Conservation (phyloP, 2,329 filamentous ascomycete species). For the Ophiognomonia clavigignenti-juglandacearum region DNA sequence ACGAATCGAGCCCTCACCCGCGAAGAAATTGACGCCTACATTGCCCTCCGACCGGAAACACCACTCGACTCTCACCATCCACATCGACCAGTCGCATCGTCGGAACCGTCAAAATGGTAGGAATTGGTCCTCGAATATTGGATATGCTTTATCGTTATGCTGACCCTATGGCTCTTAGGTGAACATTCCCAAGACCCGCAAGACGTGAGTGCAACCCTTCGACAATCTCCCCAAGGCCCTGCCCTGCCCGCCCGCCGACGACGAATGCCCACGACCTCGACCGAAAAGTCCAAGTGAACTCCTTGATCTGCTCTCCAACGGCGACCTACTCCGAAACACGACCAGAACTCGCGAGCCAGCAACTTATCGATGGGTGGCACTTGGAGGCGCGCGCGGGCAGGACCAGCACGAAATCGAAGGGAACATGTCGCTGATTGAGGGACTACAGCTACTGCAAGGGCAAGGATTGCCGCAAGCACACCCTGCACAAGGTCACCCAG, state of each 20-base stretch:
- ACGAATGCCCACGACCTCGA: neutral
- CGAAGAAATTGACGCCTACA: slow-evolving; percentile 7
- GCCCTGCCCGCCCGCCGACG: no score
- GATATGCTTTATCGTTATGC: neutral
- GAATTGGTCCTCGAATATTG: neutral
- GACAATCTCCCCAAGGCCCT: slow-evolving; percentile 74
- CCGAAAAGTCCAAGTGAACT: neutral
- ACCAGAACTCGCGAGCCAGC: no score
- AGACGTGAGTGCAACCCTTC: slow-evolving; percentile 71
- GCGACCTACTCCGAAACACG: no score
- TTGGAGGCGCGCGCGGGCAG: slow-evolving; percentile 2
- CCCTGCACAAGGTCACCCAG: slow-evolving; percentile 76
- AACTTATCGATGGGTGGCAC: slow-evolving; percentile 39
- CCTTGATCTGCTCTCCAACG: neutral
- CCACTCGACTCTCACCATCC: slow-evolving; percentile 11
- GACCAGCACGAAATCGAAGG: slow-evolving; percentile 1
- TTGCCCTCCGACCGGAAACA: slow-evolving; percentile 6
- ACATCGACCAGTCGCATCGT: slow-evolving; percentile 11
- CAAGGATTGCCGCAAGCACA: slow-evolving; percentile 77
- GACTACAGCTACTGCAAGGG: slow-evolving; percentile 66
- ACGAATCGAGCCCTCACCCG: neutral
- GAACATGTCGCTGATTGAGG: slow-evolving; percentile 8
- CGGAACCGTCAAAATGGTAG: slow-evolving; percentile 18
- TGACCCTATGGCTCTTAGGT: slow-evolving; percentile 50
- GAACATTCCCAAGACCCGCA: slow-evolving; percentile 97